Conservation (phyloP, 2,329 filamentous ascomycete species). For the Penicillium fuscoglaucum region DNA sequence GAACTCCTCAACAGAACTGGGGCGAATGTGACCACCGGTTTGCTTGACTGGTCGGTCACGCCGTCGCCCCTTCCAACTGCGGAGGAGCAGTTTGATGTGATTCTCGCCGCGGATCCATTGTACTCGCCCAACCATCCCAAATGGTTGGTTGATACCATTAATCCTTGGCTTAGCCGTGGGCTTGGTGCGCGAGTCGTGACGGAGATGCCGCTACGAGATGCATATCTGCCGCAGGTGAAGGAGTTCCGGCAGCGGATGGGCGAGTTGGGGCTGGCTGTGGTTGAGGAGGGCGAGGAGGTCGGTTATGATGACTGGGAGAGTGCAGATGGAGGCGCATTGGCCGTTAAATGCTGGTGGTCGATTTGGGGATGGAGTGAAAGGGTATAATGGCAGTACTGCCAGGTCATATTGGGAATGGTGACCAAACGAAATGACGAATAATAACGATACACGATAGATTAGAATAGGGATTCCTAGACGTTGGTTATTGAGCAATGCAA, state of each 20-base stretch:
- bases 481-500: slow-evolving; percentile 12
- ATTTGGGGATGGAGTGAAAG: slow-evolving; percentile 48
- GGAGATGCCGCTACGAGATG: slow-evolving; percentile 77
- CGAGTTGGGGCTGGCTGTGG: slow-evolving; percentile 51
- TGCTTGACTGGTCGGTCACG: slow-evolving; percentile 68
- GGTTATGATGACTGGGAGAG: slow-evolving; percentile 52
- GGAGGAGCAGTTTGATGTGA: slow-evolving; percentile 56
- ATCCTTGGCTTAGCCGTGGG: slow-evolving; percentile 62
- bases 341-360: slow-evolving; percentile 51
- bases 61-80: slow-evolving; percentile 30
- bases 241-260: slow-evolving; percentile 65
- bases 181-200: slow-evolving; percentile 66
- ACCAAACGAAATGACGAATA: slow-evolving; percentile 34
- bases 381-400: slow-evolving; percentile 22
- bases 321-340: slow-evolving; percentile 42
- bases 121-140: slow-evolving; percentile 81
- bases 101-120: slow-evolving; percentile 82
- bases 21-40: slow-evolving; percentile 61
- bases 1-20: slow-evolving; percentile 55
- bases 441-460: slow-evolving; percentile 31
- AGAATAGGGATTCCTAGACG: slow-evolving; percentile 20
- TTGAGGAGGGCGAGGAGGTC: slow-evolving; percentile 52
- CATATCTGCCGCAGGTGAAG: slow-evolving; percentile 61
- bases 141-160: slow-evolving; percentile 70
- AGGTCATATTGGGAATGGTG: neutral